phyloP scores from a whole-genome alignment of 1,284 basidiomycete species.

The Rhodotorula glutinis region DNA sequence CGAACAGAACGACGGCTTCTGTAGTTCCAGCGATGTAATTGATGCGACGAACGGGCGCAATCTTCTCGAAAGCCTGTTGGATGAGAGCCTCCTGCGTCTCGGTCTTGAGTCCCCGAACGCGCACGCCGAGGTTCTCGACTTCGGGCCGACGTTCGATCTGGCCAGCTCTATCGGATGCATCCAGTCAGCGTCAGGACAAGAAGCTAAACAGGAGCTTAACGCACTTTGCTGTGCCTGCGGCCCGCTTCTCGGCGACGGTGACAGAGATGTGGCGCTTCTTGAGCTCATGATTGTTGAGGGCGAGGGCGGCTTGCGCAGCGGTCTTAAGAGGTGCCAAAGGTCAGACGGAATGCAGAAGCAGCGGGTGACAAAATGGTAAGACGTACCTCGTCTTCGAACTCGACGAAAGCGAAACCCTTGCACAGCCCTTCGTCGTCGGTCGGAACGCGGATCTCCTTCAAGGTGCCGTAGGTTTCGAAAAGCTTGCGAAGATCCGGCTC shows the following conservation, averaged over 20 bases:
- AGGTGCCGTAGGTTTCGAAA: conserved; percentile 74
- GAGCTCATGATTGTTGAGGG: conserved; percentile 76
- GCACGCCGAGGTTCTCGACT: conserved; percentile 58
- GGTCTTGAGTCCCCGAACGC: conserved; percentile 68
- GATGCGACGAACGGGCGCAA: conserved; percentile 66
- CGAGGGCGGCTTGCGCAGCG: conserved; percentile 67
- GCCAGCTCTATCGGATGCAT: not conserved
- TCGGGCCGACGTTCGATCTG: conserved; percentile 53
- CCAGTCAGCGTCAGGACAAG: not conserved
- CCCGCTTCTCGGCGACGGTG: conserved; percentile 72
- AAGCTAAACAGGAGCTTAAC: not conserved
- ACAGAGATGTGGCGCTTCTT: conserved; percentile 81
- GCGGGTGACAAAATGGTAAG: not conserved
- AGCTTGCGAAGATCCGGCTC: conserved; percentile 70
- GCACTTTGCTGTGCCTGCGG: conserved; percentile 57
- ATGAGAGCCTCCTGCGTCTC: conserved; percentile 77
- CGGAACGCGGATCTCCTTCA: conserved; percentile 77
- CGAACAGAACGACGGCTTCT: conserved; percentile 69
- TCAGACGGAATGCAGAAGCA: no score
- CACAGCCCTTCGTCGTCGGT: conserved; percentile 66
- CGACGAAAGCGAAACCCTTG: conserved; percentile 90
- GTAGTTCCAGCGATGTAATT: conserved; percentile 29
- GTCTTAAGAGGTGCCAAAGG: conserved; percentile 53
- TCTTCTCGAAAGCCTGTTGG: conserved; percentile 80
- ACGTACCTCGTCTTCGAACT: conserved; percentile 75